These are phyloP conservation scores for Globisporangium perplexum DNA, from an alignment of 352 stramenopile species.

Conservation along the genomic window DNA sequence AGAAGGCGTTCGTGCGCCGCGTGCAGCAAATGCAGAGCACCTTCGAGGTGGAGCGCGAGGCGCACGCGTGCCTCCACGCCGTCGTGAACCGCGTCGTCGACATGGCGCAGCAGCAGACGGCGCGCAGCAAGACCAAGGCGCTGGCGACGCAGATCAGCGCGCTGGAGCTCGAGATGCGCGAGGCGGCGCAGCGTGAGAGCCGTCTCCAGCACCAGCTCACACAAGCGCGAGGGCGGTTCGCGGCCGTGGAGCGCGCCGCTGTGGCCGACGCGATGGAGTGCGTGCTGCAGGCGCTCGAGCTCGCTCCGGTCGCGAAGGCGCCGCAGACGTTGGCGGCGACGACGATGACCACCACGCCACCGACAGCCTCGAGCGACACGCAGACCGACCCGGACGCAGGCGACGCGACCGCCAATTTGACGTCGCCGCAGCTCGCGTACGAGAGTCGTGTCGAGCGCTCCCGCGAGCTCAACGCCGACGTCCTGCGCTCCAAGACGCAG, in stretches of 20 bases:
- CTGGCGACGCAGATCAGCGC: slow-evolving; percentile 28
- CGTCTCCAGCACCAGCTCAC: slow-evolving; percentile 24
- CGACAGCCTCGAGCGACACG: neutral
- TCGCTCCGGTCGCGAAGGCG: slow-evolving; percentile 2
- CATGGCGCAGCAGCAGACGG: slow-evolving; percentile 20
- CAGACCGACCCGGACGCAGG: slow-evolving; percentile 7
- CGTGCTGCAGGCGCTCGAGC: slow-evolving; percentile 35
- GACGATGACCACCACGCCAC: neutral
- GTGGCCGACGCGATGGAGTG: slow-evolving; percentile 42
- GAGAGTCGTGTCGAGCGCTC: slow-evolving; percentile 41
- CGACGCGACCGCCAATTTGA: slow-evolving; percentile 3
- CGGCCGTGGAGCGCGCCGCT: slow-evolving; percentile 27
- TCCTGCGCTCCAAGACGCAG: slow-evolving; percentile 39
- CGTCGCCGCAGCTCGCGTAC: slow-evolving; percentile 27
- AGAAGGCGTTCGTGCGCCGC: slow-evolving; percentile 12
- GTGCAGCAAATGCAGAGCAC: slow-evolving; percentile 10
- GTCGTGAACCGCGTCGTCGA: slow-evolving; percentile 51
- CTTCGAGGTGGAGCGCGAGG: slow-evolving; percentile 16
- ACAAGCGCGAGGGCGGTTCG: slow-evolving; percentile 21
- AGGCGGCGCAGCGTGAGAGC: slow-evolving; percentile 22
- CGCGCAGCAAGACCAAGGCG: slow-evolving; percentile 13
- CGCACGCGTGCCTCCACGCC: slow-evolving; percentile 19
- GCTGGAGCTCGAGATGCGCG: slow-evolving; percentile 24
- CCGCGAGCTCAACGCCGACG: slow-evolving; percentile 28
- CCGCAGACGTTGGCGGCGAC: no score